Percentiles rank a stretch among this genome's conserved stretches.
Evolutionary conservation across 1,284 basidiomycete genomes (phyloP).

Genomic region (Marasmius tenuissimus): DNA sequence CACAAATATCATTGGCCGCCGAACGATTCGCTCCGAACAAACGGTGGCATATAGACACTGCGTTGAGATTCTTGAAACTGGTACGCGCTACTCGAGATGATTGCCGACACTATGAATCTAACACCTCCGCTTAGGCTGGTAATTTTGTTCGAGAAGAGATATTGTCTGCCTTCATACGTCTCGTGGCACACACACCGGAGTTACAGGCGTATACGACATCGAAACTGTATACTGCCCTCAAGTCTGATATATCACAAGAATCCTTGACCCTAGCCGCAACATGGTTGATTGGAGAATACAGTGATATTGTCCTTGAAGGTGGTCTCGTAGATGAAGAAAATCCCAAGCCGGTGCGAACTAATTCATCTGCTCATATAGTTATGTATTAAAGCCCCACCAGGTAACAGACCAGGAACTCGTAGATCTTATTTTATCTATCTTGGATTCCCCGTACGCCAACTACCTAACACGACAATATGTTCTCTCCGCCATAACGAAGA

Average conservation of each 20-base stretch:
- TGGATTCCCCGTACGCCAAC: constrained; percentile 95
- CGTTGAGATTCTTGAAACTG: constrained; percentile 89
- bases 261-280: constrained; percentile 90
- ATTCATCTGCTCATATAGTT: not conserved
- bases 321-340: constrained; percentile 90
- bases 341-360: constrained; percentile 56
- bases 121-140: constrained; percentile 68
- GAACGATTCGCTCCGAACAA: constrained; percentile 98
- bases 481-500: constrained; percentile 88
- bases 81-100: constrained; percentile 45
- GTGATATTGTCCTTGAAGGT: constrained; percentile 85
- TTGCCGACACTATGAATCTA: not conserved
- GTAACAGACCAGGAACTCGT: constrained; percentile 82
- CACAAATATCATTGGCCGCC: constrained; percentile 94
- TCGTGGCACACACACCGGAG: constrained; percentile 97
- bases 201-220: constrained; percentile 95
- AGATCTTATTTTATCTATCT: constrained; percentile 83
- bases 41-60: constrained; percentile 99
- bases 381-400: constrained; percentile 31
- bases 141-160: constrained; percentile 99
- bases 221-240: constrained; percentile 87
- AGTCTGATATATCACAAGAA: constrained; percentile 94
- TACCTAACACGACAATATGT: constrained; percentile 92
- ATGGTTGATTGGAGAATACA: constrained; percentile 98
- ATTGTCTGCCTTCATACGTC: constrained; percentile 90